Percentiles rank a stretch among this genome's conserved stretches.
Conservation (phyloP, 1,139 yeast genomes). For the Hansenula lynferdii region DNA sequence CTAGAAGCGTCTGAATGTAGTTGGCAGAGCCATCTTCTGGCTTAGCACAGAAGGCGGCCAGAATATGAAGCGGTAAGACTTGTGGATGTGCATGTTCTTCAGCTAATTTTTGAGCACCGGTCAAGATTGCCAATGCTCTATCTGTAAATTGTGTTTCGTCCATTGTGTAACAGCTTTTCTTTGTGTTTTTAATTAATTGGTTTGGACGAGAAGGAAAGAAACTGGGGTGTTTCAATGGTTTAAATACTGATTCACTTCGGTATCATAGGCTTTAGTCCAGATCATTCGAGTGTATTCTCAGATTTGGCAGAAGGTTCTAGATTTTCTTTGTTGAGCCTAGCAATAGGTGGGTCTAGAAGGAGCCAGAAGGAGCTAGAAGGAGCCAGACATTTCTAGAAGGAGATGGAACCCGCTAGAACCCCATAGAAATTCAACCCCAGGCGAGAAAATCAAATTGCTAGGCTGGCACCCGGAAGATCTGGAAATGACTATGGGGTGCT, state of each 20-base stretch:
- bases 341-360: neutral
- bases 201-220: neutral
- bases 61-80: conserved; percentile 76
- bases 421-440: too few species aligned
- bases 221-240: neutral
- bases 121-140: conserved; percentile 79
- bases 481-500: too few species aligned
- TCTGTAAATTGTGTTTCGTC: conserved; percentile 85
- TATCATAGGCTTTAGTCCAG: neutral
- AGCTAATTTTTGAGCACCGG: conserved; percentile 77
- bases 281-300: neutral
- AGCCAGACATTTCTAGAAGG: neutral
- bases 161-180: conserved; percentile 22
- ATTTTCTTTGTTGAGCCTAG: too few species aligned
- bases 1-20: conserved; percentile 79
- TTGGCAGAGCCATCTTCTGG: conserved; percentile 56
- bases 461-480: too few species aligned
- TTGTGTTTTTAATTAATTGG: neutral
- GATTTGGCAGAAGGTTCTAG: too few species aligned
- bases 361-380: neutral
- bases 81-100: conserved; percentile 81
- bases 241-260: neutral
- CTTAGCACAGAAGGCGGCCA: conserved; percentile 88
- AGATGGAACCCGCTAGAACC: neutral
- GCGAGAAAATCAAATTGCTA: too few species aligned